These are phyloP conservation scores for Plasmodium coatneyi DNA, from an alignment of 169 alveolate species.

Conservation along the genomic window DNA sequence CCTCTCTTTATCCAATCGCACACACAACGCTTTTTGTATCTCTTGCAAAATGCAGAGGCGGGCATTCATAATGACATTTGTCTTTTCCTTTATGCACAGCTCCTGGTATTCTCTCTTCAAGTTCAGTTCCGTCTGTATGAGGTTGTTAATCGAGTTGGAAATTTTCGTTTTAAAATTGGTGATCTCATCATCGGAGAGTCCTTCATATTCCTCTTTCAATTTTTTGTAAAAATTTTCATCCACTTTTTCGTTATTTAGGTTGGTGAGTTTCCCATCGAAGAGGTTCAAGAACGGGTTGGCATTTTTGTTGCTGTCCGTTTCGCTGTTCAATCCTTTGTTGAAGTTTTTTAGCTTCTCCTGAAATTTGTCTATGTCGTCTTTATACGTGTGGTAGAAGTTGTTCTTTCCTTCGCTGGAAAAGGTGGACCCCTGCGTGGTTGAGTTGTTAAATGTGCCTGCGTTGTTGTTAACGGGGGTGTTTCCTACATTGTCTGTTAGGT, in stretches of 20 bases:
- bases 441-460: neutral
- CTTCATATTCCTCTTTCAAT: slow-evolving; percentile 68
- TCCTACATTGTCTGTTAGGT: neutral
- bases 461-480: neutral
- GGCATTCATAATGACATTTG: slow-evolving; percentile 64
- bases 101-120: slow-evolving; percentile 70
- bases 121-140: slow-evolving; percentile 52
- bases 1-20: slow-evolving; percentile 71
- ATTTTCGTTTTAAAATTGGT: slow-evolving; percentile 46
- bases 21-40: slow-evolving; percentile 61
- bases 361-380: slow-evolving; percentile 51
- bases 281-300: slow-evolving; percentile 1
- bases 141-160: slow-evolving; percentile 54
- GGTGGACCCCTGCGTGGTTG: neutral
- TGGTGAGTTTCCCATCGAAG: slow-evolving; percentile 39
- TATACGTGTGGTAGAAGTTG: slow-evolving; percentile 3
- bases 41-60: slow-evolving; percentile 60
- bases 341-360: slow-evolving; percentile 43
- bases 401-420: neutral
- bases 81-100: slow-evolving; percentile 58
- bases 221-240: slow-evolving; percentile 73
- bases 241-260: slow-evolving; percentile 41
- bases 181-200: slow-evolving; percentile 29
- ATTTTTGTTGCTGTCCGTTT: neutral
- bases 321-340: slow-evolving; percentile 9